Conservation (phyloP, 2,329 filamentous ascomycete genomes). For the Simplicillium sp. region DNA sequence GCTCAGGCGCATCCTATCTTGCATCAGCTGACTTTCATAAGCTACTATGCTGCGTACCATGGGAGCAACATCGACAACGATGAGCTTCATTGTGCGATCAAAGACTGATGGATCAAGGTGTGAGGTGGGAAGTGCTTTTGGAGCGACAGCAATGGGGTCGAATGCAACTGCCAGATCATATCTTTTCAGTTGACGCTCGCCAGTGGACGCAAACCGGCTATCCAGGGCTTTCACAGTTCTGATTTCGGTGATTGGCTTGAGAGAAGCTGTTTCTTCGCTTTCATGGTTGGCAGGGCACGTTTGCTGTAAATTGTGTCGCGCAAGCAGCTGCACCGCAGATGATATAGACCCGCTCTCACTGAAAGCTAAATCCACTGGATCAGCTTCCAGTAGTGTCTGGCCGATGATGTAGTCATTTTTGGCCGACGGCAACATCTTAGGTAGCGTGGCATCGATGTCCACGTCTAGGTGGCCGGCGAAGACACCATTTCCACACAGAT, state of each 20-base stretch:
- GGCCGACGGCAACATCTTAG: constrained; percentile 37
- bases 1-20: constrained; percentile 54
- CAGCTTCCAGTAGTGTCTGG: constrained; percentile 36
- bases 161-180: constrained; percentile 49
- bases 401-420: constrained; percentile 43
- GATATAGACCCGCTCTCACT: constrained; percentile 16
- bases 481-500: constrained; percentile 44
- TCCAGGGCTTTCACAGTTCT: constrained; percentile 25
- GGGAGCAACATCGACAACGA: constrained; percentile 73
- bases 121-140: constrained; percentile 25
- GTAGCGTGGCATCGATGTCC: constrained; percentile 52
- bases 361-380: constrained; percentile 20
- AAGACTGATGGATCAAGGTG: constrained; percentile 63
- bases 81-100: constrained; percentile 57
- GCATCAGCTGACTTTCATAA: constrained; percentile 63
- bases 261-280: constrained; percentile 7
- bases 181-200: constrained; percentile 26
- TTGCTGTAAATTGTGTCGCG: constrained; percentile 14
- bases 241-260: constrained; percentile 20
- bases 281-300: not conserved
- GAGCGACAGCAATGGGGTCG: constrained; percentile 46
- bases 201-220: constrained; percentile 19
- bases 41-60: constrained; percentile 81
- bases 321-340: constrained; percentile 17
- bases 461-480: constrained; percentile 36